Base-by-base conservation (phyloP, 371 early-diverging fungal genomes). In the Saksenaea oblongispora region DNA sequence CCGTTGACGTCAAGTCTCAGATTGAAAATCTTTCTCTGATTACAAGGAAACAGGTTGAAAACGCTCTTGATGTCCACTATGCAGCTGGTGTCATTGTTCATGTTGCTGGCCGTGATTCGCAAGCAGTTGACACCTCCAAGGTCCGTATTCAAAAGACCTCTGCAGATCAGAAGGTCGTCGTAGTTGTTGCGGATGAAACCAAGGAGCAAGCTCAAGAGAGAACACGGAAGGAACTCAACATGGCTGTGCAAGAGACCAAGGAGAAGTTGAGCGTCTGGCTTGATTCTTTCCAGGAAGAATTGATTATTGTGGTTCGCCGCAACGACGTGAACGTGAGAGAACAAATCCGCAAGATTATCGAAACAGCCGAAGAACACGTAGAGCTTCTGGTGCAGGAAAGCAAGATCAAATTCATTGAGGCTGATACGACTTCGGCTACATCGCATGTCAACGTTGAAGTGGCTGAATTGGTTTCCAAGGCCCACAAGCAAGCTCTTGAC, bases 241-340 rank as follows among this genome's bases (percentile, higher is more conserved):
- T 73, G 0, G 71, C 71, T 65, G 71, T 67, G 28, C 67, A 74
- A 63, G 73, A 74, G 41, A 71, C 67, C 51, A 72, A 75, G 62
- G 61, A 59, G 2, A 59, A 64, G 18, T 22, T 75, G 11, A 63
- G 59, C 27, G 69, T 42, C 62, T 75, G 73, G 71, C 69, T 74
- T 15, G 75, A 73, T 7, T 41, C 66, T 10, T 61, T 78, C 1
- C 56, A 72, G 39, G 64, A 71, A 34, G 64, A 58, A 14, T 57
- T 78, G 14, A 68, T 64, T 15, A 53, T 57, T 2, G 65, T 66
- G 22, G 59, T 72, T 26, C 73, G 69, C 26, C 57, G 66, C 5
- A 61, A 65, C 47, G 73, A 69, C 37, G 62, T 62, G 37, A 64
- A 67, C n/a, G 67, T 69, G 24, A 54, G 63, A 5, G 47, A 65